A percentile compares a stretch with the other conserved stretches of the same genome.
These are phyloP conservation scores for Hirsutella thompsonii DNA, from an alignment of 2,329 filamentous ascomycete genomes.

Conservation along the genomic window DNA sequence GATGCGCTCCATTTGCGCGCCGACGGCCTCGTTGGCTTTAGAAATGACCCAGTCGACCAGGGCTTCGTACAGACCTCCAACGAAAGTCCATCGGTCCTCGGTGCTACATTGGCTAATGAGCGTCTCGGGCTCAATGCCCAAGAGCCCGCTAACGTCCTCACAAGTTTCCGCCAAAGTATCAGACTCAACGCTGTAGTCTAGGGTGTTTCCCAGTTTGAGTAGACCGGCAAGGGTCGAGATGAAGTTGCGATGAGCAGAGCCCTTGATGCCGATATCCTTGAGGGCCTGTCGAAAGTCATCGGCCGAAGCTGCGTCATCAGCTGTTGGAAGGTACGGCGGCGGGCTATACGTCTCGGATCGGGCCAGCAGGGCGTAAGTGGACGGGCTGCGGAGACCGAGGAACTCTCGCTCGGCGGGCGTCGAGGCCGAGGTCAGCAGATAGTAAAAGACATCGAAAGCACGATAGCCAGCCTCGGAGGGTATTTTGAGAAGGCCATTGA, in stretches of 20 bases:
- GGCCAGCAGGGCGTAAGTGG: slow-evolving; percentile 65
- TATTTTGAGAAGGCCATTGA: slow-evolving; percentile 66
- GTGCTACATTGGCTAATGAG: slow-evolving; percentile 69
- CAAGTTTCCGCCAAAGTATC: slow-evolving; percentile 77
- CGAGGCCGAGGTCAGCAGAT: slow-evolving; percentile 82
- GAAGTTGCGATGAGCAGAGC: slow-evolving; percentile 65
- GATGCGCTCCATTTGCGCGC: slow-evolving; percentile 56
- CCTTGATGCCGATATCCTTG: slow-evolving; percentile 90
- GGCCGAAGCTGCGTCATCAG: slow-evolving; percentile 81
- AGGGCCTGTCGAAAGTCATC: slow-evolving; percentile 84
- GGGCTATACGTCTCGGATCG: slow-evolving; percentile 77
- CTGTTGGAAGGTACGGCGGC: slow-evolving; percentile 79
- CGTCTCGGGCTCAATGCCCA: slow-evolving; percentile 78
- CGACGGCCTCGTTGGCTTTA: slow-evolving; percentile 79
- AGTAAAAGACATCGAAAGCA: slow-evolving; percentile 97
- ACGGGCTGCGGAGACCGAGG: slow-evolving; percentile 63
- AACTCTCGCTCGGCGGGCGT: slow-evolving; percentile 83
- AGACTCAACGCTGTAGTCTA: slow-evolving; percentile 73
- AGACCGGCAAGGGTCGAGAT: slow-evolving; percentile 78
- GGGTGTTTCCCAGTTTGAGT: slow-evolving; percentile 81
- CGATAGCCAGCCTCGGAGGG: slow-evolving; percentile 70
- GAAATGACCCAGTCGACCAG: slow-evolving; percentile 88
- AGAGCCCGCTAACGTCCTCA: slow-evolving; percentile 75
- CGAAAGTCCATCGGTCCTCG: slow-evolving; percentile 69
- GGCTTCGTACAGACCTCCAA: slow-evolving; percentile 82